Base-by-base conservation (phyloP, 2,329 filamentous ascomycete species). In the Fusarium humuli region DNA sequence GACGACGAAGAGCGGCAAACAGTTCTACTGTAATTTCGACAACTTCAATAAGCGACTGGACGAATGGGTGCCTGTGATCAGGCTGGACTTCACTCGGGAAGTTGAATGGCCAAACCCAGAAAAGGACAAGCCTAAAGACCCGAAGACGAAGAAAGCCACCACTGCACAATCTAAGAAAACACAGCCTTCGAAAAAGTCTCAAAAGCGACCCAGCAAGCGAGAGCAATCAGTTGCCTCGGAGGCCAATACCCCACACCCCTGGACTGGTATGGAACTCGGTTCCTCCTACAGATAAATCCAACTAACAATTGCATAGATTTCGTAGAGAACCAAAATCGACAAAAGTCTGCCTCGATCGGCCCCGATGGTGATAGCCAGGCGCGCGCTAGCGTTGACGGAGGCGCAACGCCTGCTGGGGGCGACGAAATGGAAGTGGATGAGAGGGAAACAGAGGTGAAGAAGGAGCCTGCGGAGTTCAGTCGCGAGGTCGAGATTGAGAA, bases 41-140 rank as follows among this genome's bases (percentile, higher is more conserved):
- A 97, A 97, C 77, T 98, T 98, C 88, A 98, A 98, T 83, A 98
- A 98, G 81, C 86, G 85, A 71, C 81, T 88, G 14, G 84, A 88
- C 83, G 96, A 99, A 84, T 99, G 96, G 96, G 91, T 99, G 12
- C 86, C 92, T 3, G 88, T 92, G 30, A 86, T 88, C 37, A 89
- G 96, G 37, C 93, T 99, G 72, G 94, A 98, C 79, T 91, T 99
- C 61, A 85, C 87, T 3, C 91, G 94, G 72, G 94, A 98, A 75
- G 96, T 99, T 57, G 96, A 99, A 82, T 99, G 96, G 94, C 96
- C 96, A 22, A 91, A 90, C 65, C 93, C 94, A 12, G 94, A 97
- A 69, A 97, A 97, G 79, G 89, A 91, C 72, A 91, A 91, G 76
- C 86, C 91, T 2, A 97, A 97, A 76, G 88, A 91, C 25, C 72